Evolutionary conservation across 306 rosid species (phyloP).

Genomic region (Quercus agrifolia): DNA sequence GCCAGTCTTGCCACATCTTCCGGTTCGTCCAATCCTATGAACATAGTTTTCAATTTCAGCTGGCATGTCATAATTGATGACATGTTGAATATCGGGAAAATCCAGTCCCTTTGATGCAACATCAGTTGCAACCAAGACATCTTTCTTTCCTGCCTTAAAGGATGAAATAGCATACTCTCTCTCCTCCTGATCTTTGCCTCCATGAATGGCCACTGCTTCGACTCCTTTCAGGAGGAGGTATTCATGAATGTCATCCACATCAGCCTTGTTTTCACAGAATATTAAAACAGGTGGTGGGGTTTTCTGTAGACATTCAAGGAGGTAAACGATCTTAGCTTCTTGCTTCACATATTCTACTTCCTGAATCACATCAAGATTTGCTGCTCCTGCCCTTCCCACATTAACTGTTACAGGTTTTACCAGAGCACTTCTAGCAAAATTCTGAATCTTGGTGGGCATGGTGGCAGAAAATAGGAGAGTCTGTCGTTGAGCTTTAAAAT

Average conservation of each 20-base stretch:
- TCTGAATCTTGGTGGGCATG: conserved; percentile 91
- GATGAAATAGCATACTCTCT: conserved; percentile 81
- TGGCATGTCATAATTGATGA: conserved; percentile 92
- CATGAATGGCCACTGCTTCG: conserved; percentile 92
- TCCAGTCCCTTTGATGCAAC: conserved; percentile 95
- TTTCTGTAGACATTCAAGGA: conserved; percentile 86
- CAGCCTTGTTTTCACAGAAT: conserved; percentile 90
- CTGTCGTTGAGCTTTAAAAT: conserved; percentile 89
- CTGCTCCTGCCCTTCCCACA: conserved; percentile 95
- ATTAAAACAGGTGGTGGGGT: conserved; percentile 88
- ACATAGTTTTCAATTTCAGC: conserved; percentile 95
- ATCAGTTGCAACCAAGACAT: conserved; percentile 95
- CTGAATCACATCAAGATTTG: conserved; percentile 87
- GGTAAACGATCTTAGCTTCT: conserved; percentile 88
- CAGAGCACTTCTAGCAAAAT: conserved; percentile 82
- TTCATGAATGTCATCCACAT: conserved; percentile 92
- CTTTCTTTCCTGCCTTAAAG: conserved; percentile 80
- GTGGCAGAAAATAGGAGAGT: conserved; percentile 91
- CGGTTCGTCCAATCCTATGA: conserved; percentile 93
- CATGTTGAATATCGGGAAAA: conserved; percentile 96
- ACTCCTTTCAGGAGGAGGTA: conserved; percentile 94
- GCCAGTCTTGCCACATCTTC: conserved; percentile 94
- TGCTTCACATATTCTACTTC: conserved; percentile 95
- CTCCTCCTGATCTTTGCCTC: conserved; percentile 97
- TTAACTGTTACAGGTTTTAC: conserved; percentile 77